Percentiles rank a stretch among this genome's conserved stretches.
Evolutionary conservation across 2,329 filamentous ascomycete species (phyloP).

Genomic region (Lasiodiplodia theobromae): DNA sequence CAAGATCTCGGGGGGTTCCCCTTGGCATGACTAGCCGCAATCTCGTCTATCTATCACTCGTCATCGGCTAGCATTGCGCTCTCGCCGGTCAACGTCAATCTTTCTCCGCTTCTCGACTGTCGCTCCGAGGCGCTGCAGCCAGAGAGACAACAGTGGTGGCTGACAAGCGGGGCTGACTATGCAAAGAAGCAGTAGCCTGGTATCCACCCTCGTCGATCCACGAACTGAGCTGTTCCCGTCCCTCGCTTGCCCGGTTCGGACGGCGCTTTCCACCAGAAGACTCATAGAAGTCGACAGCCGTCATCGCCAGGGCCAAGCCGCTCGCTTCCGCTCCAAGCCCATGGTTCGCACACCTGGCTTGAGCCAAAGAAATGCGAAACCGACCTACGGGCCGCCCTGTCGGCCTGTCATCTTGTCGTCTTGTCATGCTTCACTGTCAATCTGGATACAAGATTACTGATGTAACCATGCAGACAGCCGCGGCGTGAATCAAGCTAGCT

Average conservation of each 20-base stretch:
- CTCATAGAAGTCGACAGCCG: not conserved
- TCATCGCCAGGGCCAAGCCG: not conserved
- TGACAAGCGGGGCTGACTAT: not conserved
- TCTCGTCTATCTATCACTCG: conserved; percentile 4
- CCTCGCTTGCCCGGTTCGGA: not conserved
- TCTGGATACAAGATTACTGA: no score
- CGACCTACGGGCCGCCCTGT: no score
- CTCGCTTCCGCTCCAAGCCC: not conserved
- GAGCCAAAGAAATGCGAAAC: no score
- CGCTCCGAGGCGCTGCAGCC: not conserved
- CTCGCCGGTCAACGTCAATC: not conserved
- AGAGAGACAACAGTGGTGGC: not conserved
- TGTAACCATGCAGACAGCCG: no score
- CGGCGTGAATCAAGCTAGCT: no score
- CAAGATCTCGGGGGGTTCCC: not conserved
- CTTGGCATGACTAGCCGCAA: not conserved
- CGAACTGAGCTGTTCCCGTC: not conserved
- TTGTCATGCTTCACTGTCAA: no score
- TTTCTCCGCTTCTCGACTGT: not conserved
- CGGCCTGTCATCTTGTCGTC: no score
- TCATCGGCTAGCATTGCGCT: not conserved
- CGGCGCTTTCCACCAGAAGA: conserved; percentile 1
- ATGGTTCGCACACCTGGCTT: no score
- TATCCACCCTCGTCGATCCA: not conserved
- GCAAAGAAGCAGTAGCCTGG: not conserved